Evolutionary conservation across 495 filamentous ascomycete genomes (phyloP), one percentile per base, ranked within the genome.

Genomic region (Monascus purpureus): DNA sequence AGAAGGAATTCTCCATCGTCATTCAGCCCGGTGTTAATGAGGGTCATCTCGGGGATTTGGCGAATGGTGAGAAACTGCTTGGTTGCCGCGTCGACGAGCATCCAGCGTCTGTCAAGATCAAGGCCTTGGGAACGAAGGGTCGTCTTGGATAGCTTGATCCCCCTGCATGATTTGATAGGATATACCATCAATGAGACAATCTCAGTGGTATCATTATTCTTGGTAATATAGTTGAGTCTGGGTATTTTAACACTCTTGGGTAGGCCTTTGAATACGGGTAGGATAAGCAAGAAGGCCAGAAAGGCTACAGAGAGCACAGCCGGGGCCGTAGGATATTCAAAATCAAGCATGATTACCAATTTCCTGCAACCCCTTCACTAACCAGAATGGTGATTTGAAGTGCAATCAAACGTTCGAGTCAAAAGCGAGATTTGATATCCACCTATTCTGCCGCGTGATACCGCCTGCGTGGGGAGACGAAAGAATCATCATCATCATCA

Each of bases 81-180:
- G 2, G 53, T 57, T 3, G 29, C 31, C 4, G 52, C 49, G 20
- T 65, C 58, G 36, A 63, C 45, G 19, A 65, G 33, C 61, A 65
- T 65, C 61, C 61, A 65, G 28, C 59, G 44, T 1, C 88, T 75
- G 52, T 96, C 88, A 47, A 82, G 80, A 45, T 82, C 71, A 28
- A 96, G 68, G 1, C 87, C 87, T 23, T 73, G 70, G 20, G 72
- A 58, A 17, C 80, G 53, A 2, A 93, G 65, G 19, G 68, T 73
- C 28, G 71, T 74, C 33, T 66, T 48, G 29, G 62, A 52, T 38
- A 93, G 48, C 49, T 86, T 73, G 34, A 94, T 71, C 15, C 81
- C 82, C 40, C 70, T 67, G 53, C 87, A 94, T 32, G 80, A 85
- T 58, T 96, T 94, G 43, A 96, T 66, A 3, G 88, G 88, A 54